Evolutionary conservation across 1,139 yeast species (phyloP), one percentile per base, ranked within the genome.

Genomic region (Sugiyamaella xylanicola): DNA sequence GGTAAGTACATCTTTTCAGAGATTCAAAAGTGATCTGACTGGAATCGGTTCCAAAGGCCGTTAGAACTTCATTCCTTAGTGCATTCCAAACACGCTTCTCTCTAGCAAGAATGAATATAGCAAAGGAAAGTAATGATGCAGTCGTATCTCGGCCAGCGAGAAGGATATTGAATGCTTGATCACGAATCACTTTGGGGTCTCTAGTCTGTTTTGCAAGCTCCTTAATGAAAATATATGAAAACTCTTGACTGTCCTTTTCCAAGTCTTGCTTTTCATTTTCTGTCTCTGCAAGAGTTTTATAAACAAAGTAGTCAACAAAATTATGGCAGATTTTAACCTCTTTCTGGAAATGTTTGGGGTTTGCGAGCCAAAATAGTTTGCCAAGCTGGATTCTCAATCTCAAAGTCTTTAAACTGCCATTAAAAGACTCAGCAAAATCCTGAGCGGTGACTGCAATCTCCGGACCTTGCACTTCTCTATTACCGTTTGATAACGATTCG

Each of bases 121-220:
- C 63, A 67, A 78, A 81, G 4, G 82, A 76, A 54, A 82, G 74
- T 46, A 80, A 70, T 2, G 81, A 79, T 0, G 85, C 85, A 16
- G 85, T 82, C 47, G 86, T 81, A 65, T 81, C 84, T 64, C 85
- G 73, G 17, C 83, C 84, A 22, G 85, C 85, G 25, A 81, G 69
- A 56, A 81, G 68, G 59, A 81, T 77, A 61, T 79, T 80, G 61
- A 81, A 70, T 40, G 78, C 72, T 66, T 81, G 84, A 62, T 80
- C 82, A 51, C 82, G 74, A 61, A 81, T 74, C n/a, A 76, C 72
- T 37, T 62, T 68, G 5, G 80, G 81, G 64, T 81, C 77, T 55
- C 77, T 73, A 0, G 84, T 79, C 60, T 78, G 78, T 63, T 79
- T 77, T 36, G 72, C 79, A 60, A 81, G 73, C 61, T 79, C 84